Evolutionary conservation across 2,329 filamentous ascomycete genomes (phyloP), one percentile per base, ranked within the genome.

Genomic region (Fusarium redolens): DNA sequence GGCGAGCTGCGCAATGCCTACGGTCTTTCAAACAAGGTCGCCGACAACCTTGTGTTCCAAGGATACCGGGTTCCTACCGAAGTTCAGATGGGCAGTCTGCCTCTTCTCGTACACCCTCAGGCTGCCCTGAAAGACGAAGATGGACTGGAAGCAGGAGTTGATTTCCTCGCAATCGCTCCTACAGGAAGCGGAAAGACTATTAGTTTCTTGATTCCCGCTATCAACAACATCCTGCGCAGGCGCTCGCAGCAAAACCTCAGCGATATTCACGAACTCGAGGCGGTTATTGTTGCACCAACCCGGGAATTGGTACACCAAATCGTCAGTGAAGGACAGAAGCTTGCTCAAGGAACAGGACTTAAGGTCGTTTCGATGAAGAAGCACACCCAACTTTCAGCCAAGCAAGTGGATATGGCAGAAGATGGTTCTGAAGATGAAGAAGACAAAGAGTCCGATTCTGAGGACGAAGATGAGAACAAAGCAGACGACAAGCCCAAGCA

Each of bases 151-250:
- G 65, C 73, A 18, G 81, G 81, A 13, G 85, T 96, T 8, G 92
- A 99, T 84, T 90, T 99, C 43, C 82, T 99, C 71, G 93, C 94
- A 0, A 91, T 98, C 47, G 96, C 96, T 6, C 96, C 96, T 3
- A 99, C 96, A 0, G 96, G 96, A 30, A 98, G 96, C 80, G 96
- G 96, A 48, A 99, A 99, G 86, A 99, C 96, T 0, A 85, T 99
- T 71, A 94, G 95, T 22, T 99, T 98, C 78, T 83, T 98, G 77
- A 93, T 99, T 45, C 95, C 96, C 0, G 88, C 95, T 6, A 91
- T 99, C 75, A 92, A 97, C 78, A 88, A 89, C 50, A 91, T 97
- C 45, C 85, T 93, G 74, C 86, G 87, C 68, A 83, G 88, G 59
- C 83, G 88, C 45, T 85, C 87, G 2, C 83, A 86, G 43, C 82